Percentiles rank a stretch among this genome's conserved stretches.
phyloP scores from a whole-genome alignment of 2,329 filamentous ascomycete genomes.

The Fusarium buharicum region DNA sequence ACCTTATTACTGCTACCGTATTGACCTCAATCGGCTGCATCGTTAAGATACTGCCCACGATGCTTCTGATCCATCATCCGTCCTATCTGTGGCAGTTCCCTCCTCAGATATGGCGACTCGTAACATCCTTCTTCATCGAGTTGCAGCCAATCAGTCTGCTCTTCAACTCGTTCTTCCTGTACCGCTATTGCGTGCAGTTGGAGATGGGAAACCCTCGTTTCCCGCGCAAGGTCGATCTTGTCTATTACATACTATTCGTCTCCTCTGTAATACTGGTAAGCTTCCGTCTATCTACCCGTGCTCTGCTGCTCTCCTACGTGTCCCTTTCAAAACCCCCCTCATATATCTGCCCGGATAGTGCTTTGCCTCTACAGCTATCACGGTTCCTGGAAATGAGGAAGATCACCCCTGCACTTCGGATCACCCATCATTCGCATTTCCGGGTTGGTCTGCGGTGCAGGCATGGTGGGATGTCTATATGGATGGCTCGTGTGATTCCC shows the following conservation, averaged over 20 bases:
- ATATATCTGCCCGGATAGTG: slow-evolving; percentile 84
- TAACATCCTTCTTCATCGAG: slow-evolving; percentile 57
- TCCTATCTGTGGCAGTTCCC: slow-evolving; percentile 62
- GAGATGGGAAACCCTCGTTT: slow-evolving; percentile 80
- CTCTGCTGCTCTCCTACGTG: slow-evolving; percentile 30
- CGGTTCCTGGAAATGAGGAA: slow-evolving; percentile 88
- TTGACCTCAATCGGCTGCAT: slow-evolving; percentile 69
- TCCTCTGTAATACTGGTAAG: slow-evolving; percentile 81
- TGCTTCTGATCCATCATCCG: slow-evolving; percentile 64
- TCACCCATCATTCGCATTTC: slow-evolving; percentile 74
- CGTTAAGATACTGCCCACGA: slow-evolving; percentile 61
- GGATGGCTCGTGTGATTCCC: slow-evolving; percentile 73
- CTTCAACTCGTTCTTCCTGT: slow-evolving; percentile 80
- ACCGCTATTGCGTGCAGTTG: slow-evolving; percentile 78
- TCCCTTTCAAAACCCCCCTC: slow-evolving; percentile 53
- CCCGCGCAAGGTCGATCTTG: slow-evolving; percentile 77
- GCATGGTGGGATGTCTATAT: slow-evolving; percentile 80
- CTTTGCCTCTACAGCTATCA: slow-evolving; percentile 72
- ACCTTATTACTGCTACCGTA: slow-evolving; percentile 70
- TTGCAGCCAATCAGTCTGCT: slow-evolving; percentile 61
- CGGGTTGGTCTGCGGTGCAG: slow-evolving; percentile 72
- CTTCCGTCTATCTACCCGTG: slow-evolving; percentile 46
- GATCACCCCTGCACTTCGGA: slow-evolving; percentile 74
- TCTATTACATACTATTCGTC: slow-evolving; percentile 83
- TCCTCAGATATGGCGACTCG: slow-evolving; percentile 57